phyloP scores from a whole-genome alignment of 2,329 filamentous ascomycete species.

The Paradendryphiella salina region DNA sequence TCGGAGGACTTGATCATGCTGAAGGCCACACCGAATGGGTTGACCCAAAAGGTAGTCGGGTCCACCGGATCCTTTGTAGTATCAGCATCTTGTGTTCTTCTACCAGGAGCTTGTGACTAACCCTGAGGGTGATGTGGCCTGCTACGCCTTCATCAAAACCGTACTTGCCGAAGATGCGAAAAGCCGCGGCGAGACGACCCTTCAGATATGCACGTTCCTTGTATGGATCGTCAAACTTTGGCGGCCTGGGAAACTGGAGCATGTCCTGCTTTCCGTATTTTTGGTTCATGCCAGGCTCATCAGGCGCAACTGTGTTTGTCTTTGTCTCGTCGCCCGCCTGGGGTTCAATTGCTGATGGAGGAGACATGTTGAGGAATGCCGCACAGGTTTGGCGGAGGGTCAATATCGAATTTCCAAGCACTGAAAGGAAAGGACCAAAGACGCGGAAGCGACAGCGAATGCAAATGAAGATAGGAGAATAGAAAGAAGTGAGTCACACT shows the following conservation, averaged over 20 bases:
- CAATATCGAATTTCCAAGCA: too few species aligned
- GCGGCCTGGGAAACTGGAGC: constrained; percentile 34
- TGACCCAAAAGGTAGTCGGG: constrained; percentile 66
- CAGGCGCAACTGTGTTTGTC: constrained; percentile 34
- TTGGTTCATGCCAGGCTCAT: constrained; percentile 40
- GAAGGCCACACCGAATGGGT: constrained; percentile 67
- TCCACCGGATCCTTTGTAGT: constrained; percentile 57
- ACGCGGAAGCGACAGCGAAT: not conserved
- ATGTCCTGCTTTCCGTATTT: constrained; percentile 32
- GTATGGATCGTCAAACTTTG: constrained; percentile 45
- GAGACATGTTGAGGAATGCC: constrained; percentile 17
- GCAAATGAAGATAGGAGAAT: not conserved
- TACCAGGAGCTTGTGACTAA: constrained; percentile 14
- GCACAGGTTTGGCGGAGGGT: not conserved
- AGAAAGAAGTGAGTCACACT: not conserved
- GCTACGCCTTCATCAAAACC: constrained; percentile 55
- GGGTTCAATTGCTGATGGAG: constrained; percentile 40
- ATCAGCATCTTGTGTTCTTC: constrained; percentile 2
- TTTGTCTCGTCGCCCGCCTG: constrained; percentile 30
- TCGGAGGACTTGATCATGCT: constrained; percentile 65
- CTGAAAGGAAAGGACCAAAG: not conserved
- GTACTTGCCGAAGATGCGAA: constrained; percentile 47
- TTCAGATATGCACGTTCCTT: constrained; percentile 47
- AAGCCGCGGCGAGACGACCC: constrained; percentile 45
- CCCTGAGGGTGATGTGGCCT: constrained; percentile 65